A percentile compares a stretch with the other conserved stretches of the same genome.
Evolutionary conservation across 768 basidiomycete species (phyloP).

Genomic region (Mycena belliarum): DNA sequence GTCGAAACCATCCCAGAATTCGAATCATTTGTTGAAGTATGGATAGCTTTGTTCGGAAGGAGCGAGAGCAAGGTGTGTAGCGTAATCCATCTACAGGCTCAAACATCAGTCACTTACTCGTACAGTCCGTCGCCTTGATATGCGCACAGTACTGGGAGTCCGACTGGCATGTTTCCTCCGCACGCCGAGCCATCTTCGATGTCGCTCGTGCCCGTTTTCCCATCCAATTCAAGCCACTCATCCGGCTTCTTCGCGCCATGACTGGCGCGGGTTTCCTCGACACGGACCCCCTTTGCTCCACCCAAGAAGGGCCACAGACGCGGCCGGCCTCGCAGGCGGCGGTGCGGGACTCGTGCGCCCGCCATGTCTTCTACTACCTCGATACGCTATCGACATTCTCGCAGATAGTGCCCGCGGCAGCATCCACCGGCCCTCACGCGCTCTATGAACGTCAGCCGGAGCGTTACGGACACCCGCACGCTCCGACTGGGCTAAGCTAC

Average conservation of each 20-base stretch:
- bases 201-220: conserved; percentile 84
- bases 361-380: conserved; percentile 77
- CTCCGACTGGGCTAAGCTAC: conserved; percentile 56
- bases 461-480: conserved; percentile 53
- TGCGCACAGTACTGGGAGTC: conserved; percentile 82
- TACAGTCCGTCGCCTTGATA: conserved; percentile 61
- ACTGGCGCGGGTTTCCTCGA: conserved; percentile 77
- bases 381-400: conserved; percentile 71
- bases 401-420: conserved; percentile 63
- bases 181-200: conserved; percentile 81
- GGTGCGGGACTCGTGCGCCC: conserved; percentile 60
- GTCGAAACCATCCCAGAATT: conserved; percentile 81
- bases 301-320: conserved; percentile 26
- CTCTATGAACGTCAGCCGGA: conserved; percentile 70
- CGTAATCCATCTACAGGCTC: background rate
- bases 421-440: conserved; percentile 67
- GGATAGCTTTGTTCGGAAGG: conserved; percentile 79
- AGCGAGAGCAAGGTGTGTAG: conserved; percentile 49
- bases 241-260: conserved; percentile 75
- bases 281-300: conserved; percentile 63
- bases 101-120: background rate
- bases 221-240: conserved; percentile 67
- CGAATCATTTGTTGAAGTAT: conserved; percentile 68
- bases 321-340: conserved; percentile 28
- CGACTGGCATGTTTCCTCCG: conserved; percentile 66